A percentile compares a stretch with the other conserved stretches of the same genome.
Conservation (phyloP, 208 protist genomes). For the Leptomonas pyrrhocoris region DNA sequence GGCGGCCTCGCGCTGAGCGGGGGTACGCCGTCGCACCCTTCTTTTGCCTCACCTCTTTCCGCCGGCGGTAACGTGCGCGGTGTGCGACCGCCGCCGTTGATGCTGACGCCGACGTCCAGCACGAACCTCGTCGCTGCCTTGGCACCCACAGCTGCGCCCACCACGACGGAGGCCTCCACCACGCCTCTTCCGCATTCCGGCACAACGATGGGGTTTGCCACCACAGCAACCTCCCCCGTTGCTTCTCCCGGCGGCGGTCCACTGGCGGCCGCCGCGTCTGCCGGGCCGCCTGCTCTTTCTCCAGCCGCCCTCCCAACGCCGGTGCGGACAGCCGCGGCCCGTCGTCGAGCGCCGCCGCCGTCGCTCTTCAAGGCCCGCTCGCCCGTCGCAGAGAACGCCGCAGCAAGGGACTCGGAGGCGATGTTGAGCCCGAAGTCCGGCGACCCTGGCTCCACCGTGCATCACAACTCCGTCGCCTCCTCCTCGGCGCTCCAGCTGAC, state of each 20-base stretch:
- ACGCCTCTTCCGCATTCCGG: neutral
- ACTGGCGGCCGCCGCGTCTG: neutral
- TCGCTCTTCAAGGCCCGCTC: slow-evolving; percentile 15
- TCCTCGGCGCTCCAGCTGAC: neutral
- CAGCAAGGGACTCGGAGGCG: neutral
- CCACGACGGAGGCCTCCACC: neutral
- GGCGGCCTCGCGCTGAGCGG: neutral
- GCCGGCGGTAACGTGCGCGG: neutral
- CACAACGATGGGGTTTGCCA: neutral
- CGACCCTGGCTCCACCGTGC: neutral
- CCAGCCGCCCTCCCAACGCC: neutral
- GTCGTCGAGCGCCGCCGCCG: slow-evolving; percentile 10
- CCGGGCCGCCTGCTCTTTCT: no score
- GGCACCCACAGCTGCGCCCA: neutral
- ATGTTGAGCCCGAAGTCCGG: slow-evolving; percentile 16
- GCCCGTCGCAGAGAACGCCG: neutral
- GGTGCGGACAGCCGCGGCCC: neutral
- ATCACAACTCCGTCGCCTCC: neutral
- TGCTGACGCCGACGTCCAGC: slow-evolving; percentile 1
- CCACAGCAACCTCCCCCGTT: neutral
- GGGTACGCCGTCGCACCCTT: slow-evolving; percentile 6
- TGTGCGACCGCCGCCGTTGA: slow-evolving; percentile 9
- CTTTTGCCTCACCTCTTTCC: slow-evolving; percentile 1
- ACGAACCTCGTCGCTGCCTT: neutral
- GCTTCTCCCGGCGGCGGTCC: neutral